These are phyloP conservation scores for Mycosphaerella sp. DNA, from an alignment of 2,329 filamentous ascomycete species.

Conservation along the genomic window DNA sequence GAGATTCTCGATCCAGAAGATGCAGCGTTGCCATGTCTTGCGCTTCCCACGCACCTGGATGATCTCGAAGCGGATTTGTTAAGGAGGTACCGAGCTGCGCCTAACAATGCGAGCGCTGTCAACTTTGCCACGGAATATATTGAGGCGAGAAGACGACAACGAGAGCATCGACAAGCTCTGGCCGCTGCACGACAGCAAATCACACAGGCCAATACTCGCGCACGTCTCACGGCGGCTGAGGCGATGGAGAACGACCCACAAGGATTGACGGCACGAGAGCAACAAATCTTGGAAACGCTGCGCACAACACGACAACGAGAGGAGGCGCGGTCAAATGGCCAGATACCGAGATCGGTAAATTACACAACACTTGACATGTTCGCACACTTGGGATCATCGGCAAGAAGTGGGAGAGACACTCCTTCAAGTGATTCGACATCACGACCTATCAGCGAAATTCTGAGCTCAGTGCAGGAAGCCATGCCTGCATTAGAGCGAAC, in stretches of 20 bases:
- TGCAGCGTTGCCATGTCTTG: slow-evolving; percentile 5
- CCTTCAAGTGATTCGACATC: slow-evolving; percentile 16
- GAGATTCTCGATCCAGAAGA: slow-evolving; percentile 36
- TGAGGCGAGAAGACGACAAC: slow-evolving; percentile 35
- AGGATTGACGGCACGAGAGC: slow-evolving; percentile 42
- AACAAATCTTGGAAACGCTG: slow-evolving; percentile 42
- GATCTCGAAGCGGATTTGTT: slow-evolving; percentile 42
- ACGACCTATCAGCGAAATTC: slow-evolving; percentile 24
- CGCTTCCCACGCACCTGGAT: slow-evolving; percentile 35
- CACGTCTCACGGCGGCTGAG: slow-evolving; percentile 2
- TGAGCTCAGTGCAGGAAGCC: slow-evolving; percentile 24
- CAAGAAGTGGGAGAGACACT: slow-evolving; percentile 12
- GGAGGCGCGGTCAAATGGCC: slow-evolving; percentile 36
- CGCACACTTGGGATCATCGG: slow-evolving; percentile 4
- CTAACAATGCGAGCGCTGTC: slow-evolving; percentile 36
- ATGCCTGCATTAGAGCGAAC: slow-evolving; percentile 28
- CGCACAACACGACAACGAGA: slow-evolving; percentile 39
- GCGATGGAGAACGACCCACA: slow-evolving; percentile 37
- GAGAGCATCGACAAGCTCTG: slow-evolving; percentile 32
- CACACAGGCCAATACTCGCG: slow-evolving; percentile 6
- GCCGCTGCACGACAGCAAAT: slow-evolving; percentile 17
- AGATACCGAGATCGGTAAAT: slow-evolving; percentile 38
- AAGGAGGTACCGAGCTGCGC: slow-evolving; percentile 38
- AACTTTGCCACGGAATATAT: slow-evolving; percentile 40
- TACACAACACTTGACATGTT: slow-evolving; percentile 36